Evolutionary conservation across 495 filamentous ascomycete genomes (phyloP), one percentile per base, ranked within the genome.

Genomic region (Penicillium coprophilum): DNA sequence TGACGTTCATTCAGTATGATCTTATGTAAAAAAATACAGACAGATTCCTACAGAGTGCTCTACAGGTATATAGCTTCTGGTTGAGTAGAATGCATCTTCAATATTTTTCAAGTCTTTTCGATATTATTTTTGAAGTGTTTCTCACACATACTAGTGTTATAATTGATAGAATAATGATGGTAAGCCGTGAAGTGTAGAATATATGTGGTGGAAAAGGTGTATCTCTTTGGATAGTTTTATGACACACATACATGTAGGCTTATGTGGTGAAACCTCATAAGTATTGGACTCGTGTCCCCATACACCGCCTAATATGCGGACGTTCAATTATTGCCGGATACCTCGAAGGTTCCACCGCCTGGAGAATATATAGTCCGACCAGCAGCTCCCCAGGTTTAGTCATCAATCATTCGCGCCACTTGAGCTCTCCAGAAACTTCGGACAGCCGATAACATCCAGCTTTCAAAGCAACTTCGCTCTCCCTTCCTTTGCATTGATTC

Each of bases 361-460:
- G 63, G 63, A 46, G 4, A 11, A 63, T 54, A 38, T 21, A 58
- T 65, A 32, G 19, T 63, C 63, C 63, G 48, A 19, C 7, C 1
- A n/a, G 34, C 34, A 63, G 57, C 57, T 61, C 56, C 41, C 56
- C 44, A 50, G 41, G 46, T 50, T 71, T 70, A 75, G 67, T 75
- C 72, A 73, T 58, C 66, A 12, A 9, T 15, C 6, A 11, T 36
- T 46, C 30, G 9, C 43, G 45, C 58, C 64, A 60, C 65, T 59
- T 30, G 65, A 75, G 69, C 72, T 75, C 65, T 73, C 72, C 72
- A 75, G 72, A 75, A 75, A 65, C 72, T 75, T 72, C 72, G 68
- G 64, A 51, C 58, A 72, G 60, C 63, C 60, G 53, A 57, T 57
- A 57, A 56, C 56, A 52, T 34, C 53, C 38, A 56, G 46, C 52